Conservation (phyloP, 306 rosid species). For the Sechiopsis laciniata region DNA sequence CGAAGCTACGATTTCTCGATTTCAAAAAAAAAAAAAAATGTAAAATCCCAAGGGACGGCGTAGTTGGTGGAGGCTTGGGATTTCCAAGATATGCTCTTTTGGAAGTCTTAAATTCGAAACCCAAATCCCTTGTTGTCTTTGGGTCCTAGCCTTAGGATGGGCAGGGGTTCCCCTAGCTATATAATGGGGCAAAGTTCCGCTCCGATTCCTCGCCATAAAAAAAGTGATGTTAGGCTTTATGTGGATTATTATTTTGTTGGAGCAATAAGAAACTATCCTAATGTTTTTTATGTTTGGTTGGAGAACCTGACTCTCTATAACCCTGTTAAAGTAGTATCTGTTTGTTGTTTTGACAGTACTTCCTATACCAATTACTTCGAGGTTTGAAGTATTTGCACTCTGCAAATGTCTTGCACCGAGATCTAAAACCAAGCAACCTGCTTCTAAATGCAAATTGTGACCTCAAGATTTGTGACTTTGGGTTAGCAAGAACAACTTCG, state of each 20-base stretch:
- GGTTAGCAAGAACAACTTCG: constrained; percentile 71
- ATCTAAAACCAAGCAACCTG: constrained; percentile 36
- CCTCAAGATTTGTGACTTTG: constrained; percentile 74
- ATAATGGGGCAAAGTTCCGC: too few species aligned
- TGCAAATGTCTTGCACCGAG: constrained; percentile 68
- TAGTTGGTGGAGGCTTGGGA: too few species aligned
- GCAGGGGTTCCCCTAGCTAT: too few species aligned
- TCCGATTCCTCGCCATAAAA: too few species aligned
- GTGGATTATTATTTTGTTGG: background rate
- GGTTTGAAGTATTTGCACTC: constrained; percentile 70
- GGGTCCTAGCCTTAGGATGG: too few species aligned
- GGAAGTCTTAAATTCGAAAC: too few species aligned
- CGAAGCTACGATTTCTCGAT: too few species aligned
- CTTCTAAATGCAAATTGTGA: constrained; percentile 46
- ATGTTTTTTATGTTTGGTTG: background rate
- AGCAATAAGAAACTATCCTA: background rate
- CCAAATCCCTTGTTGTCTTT: too few species aligned
- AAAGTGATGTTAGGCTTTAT: too few species aligned
- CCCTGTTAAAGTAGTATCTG: constrained; percentile 11
- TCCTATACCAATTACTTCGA: constrained; percentile 53
- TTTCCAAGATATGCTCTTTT: too few species aligned
- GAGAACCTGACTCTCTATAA: background rate
- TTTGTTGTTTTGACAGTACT: constrained; percentile 40
- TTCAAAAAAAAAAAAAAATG: too few species aligned
- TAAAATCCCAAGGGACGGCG: too few species aligned